Base-by-base conservation (phyloP, 192 early-diverging fungal genomes). In the Spinellus fusiger region DNA sequence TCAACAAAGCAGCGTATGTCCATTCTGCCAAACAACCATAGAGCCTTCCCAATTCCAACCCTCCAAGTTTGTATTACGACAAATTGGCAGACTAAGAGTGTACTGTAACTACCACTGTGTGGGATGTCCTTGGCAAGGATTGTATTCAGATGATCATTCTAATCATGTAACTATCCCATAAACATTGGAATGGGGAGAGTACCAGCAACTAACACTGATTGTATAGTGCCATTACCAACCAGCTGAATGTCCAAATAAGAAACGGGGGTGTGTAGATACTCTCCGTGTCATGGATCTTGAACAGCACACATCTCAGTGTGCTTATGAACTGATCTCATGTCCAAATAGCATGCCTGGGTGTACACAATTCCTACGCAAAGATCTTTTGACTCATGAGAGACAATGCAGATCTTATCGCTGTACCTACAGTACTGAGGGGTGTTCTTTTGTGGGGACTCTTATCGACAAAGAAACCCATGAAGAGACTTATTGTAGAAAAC, bases 51-150 rank as follows among this genome's bases (percentile, higher is more conserved):
- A 44, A 4, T 66, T 66, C 35, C 60, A 73, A 50, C 26, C 50
- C 13, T 73, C 71, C 10, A 73, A 73, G 44, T 73, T 73, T 51
- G 71, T 68, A 5, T 15, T 31, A 8, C 51, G 71, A 28, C 71
- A 68, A 48, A 48, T 73, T 38, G 57, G 62, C 10, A 28, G 71
- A 9, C 37, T 73, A 18, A 33, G 50, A 32, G 48, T 69, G 9
- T 31, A 56, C 18, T 73, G 71, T 47, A 7, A 47, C 25, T 55
- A 68, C 28, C 33, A 31, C 23, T 33, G 35, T 7, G 34, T 27
- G 3, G 71, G 71, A 1, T 73, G 71, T 56, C 23, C 27, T 20
- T 73, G 62, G 62, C 55, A 51, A 33, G 71, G 71, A 3, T 34
- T 61, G 7, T 53, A 57, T 20, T 65, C 61, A 10, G 58, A 59